Evolutionary conservation across 2,329 filamentous ascomycete species (phyloP), one percentile per base, ranked within the genome.

Genomic region (Verticillium klebahnii): DNA sequence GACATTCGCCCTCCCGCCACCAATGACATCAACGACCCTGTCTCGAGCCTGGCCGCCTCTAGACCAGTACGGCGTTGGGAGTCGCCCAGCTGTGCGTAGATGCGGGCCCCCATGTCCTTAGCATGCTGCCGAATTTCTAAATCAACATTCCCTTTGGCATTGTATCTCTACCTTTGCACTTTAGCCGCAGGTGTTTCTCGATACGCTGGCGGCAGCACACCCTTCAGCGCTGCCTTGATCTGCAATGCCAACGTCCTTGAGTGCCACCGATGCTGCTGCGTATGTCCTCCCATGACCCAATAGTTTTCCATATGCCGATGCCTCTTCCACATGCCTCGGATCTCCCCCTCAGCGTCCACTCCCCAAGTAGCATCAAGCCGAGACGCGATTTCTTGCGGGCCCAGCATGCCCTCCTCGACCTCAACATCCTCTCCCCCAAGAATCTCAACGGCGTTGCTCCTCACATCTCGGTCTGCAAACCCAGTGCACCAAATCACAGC

Each of bases 41-140:
- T 45, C n/a, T 17, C 23, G 7, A 62, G 82, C 81, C 3, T 86
- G 81, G 78, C 84, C 83, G 1, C 75, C 85, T 2, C 83, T 78
- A 17, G 82, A 82, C 0, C 83, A 86, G 67, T 87, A 86, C 67
- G 84, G 84, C 0, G 74, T 80, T 4, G 84, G 84, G 0, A 81
- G 81, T 1, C 74, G 84, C 65, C 65, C 70, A 82, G 40, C 69
- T 86, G 78, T 85, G 69, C 74, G 55, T 56, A 60, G 34, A 56
- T 32, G 60, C 55, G 19, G 57, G 52, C 40, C 59, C 25, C 56
- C 54, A 55, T 32, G 50, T 29, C 54, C 34, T 36, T 36, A 5
- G 14, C 11, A 36, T 36, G 11, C 34, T 36, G 34, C 14, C 39
- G 29, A 29, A 1, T 29, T 1, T 29, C 29, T 1, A 1, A 29